Evolutionary conservation across 73 alveolate species (phyloP).

Genomic region (Paramecium sexaurelia): DNA sequence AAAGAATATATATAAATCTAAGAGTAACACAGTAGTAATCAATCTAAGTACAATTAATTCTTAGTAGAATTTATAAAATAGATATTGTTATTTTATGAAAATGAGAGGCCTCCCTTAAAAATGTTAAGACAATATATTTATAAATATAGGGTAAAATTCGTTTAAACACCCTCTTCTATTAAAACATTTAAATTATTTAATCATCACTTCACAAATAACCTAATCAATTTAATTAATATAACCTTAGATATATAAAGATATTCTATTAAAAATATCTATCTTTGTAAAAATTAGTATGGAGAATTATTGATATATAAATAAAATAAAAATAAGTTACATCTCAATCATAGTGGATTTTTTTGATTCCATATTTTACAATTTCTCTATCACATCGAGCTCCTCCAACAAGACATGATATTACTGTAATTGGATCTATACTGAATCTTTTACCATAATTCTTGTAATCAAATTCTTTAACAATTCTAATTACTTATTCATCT

Average conservation of each 20-base stretch:
- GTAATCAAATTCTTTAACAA: constrained; percentile 38
- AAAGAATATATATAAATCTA: not conserved
- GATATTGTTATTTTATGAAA: not conserved
- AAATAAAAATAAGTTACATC: not conserved
- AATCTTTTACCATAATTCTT: constrained; percentile 26
- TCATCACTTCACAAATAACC: not conserved
- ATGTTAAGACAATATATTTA: not conserved
- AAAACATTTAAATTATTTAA: not conserved
- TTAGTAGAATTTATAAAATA: not conserved
- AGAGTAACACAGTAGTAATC: not conserved
- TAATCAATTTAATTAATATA: not conserved
- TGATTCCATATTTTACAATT: constrained; percentile 38
- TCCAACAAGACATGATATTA: constrained; percentile 32
- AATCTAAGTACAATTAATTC: not conserved
- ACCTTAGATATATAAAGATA: not conserved
- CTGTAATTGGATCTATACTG: constrained; percentile 54
- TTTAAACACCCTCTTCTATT: not conserved
- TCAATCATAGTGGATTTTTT: not conserved
- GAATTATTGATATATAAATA: not conserved
- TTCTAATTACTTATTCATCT: constrained; percentile 26
- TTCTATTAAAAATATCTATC: too few relatives aligned
- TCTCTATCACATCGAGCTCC: constrained; percentile 54
- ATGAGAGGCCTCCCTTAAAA: not conserved
- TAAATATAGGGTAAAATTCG: not conserved
- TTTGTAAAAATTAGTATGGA: not conserved